Conservation (phyloP, 139 green algal genomes). For the Asterochloris erici region DNA sequence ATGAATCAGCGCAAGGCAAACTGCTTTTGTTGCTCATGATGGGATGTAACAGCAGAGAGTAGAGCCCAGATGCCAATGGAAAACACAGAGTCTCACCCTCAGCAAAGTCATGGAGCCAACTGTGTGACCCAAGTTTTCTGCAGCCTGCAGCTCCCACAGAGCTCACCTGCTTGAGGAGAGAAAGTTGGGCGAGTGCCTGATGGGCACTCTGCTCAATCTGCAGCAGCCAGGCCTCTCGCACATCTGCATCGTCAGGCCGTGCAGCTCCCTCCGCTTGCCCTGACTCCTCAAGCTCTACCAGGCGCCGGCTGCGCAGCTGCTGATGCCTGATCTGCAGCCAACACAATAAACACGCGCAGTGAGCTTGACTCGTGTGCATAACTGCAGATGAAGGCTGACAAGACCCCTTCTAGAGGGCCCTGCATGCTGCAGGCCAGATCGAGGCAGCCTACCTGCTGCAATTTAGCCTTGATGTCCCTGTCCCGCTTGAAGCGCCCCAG, state of each 20-base stretch:
- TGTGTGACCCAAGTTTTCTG: background rate
- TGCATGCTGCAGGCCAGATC: background rate
- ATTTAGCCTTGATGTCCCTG: slow-evolving; percentile 28
- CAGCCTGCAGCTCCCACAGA: background rate
- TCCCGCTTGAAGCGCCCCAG: slow-evolving; percentile 63
- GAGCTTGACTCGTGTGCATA: too few relatives aligned
- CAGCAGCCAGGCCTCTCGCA: slow-evolving; percentile 46
- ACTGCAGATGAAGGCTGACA: background rate
- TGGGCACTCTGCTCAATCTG: slow-evolving; percentile 42
- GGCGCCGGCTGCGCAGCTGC: background rate
- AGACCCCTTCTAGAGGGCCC: background rate
- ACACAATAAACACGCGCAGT: background rate
- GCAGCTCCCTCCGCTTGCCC: slow-evolving; percentile 8
- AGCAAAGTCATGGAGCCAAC: background rate
- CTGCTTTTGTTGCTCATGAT: background rate
- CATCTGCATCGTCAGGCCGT: slow-evolving; percentile 45
- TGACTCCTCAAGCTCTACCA: background rate
- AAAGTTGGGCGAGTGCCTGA: slow-evolving; percentile 15
- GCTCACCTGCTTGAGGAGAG: slow-evolving; percentile 3
- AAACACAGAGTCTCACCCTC: too few relatives aligned
- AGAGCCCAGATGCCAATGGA: background rate
- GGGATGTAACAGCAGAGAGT: background rate
- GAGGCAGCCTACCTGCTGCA: background rate
- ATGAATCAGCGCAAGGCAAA: background rate
- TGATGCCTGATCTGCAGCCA: background rate